These are phyloP conservation scores for Phytophthora nicotianae DNA, from an alignment of 352 stramenopile genomes.

Conservation along the genomic window DNA sequence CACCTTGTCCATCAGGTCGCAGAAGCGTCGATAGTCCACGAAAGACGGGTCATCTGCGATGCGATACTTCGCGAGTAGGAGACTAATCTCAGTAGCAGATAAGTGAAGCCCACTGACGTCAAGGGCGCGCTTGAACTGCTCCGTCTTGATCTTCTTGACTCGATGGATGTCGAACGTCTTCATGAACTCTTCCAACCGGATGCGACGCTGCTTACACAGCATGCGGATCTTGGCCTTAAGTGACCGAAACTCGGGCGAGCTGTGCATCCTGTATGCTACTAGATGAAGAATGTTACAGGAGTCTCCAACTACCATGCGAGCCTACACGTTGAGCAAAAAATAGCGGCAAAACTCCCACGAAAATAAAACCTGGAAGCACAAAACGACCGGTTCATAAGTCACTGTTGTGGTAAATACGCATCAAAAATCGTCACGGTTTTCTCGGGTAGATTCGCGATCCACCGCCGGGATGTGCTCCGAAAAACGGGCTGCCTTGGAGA, in stretches of 20 bases:
- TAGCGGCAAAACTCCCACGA: constrained; percentile 37
- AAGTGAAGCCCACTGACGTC: constrained; percentile 80
- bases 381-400: constrained; percentile 21
- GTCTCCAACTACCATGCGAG: background rate
- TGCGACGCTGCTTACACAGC: constrained; percentile 83
- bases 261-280: constrained; percentile 47
- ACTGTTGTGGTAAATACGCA: constrained; percentile 32
- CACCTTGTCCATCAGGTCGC: constrained; percentile 84
- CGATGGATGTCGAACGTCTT: constrained; percentile 87
- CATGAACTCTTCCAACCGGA: constrained; percentile 89
- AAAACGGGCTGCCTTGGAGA: constrained; percentile 77
- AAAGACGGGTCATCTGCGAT: constrained; percentile 62
- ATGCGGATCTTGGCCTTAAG: constrained; percentile 81
- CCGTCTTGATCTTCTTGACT: constrained; percentile 82
- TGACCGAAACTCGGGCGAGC: constrained; percentile 76
- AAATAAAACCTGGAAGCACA: constrained; percentile 32
- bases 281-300: background rate
- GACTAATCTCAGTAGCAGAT: constrained; percentile 48
- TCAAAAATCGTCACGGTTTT: constrained; percentile 27
- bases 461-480: constrained; percentile 80
- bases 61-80: constrained; percentile 74
- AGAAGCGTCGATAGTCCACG: constrained; percentile 84
- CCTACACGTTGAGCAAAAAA: constrained; percentile 29
- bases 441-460: constrained; percentile 44
- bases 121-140: constrained; percentile 83